Percentiles rank a stretch among this genome's conserved stretches.
Conservation (phyloP, 192 early-diverging fungal species). For the Linnemannia schmuckeri region DNA sequence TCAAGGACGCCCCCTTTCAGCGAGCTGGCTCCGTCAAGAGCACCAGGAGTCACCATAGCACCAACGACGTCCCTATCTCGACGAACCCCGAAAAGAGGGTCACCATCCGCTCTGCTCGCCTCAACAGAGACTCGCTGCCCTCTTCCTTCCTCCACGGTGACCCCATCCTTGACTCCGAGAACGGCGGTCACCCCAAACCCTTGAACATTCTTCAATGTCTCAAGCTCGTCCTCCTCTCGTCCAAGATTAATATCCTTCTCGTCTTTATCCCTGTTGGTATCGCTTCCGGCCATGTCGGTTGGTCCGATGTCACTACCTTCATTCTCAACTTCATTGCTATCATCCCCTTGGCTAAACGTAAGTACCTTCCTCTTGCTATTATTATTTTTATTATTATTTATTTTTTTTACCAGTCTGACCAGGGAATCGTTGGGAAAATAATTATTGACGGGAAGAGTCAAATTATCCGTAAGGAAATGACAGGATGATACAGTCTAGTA, state of each 20-base stretch:
- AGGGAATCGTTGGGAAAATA: background rate
- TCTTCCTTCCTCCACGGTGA: background rate
- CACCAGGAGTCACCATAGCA: background rate
- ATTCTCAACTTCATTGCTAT: constrained; percentile 90
- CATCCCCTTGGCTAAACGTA: constrained; percentile 80
- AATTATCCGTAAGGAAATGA: background rate
- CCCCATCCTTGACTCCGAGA: constrained; percentile 8
- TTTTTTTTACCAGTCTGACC: background rate
- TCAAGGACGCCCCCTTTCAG: background rate
- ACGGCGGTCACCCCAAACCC: background rate
- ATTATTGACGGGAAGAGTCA: background rate
- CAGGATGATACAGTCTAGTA: background rate
- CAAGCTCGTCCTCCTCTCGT: constrained; percentile 55
- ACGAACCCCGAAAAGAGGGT: constrained; percentile 17
- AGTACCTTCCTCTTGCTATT: background rate
- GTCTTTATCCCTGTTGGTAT: constrained; percentile 88
- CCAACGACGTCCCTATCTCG: constrained; percentile 1
- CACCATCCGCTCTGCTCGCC: constrained; percentile 44
- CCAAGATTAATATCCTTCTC: constrained; percentile 78
- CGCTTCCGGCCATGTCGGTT: constrained; percentile 69
- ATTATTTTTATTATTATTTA: background rate
- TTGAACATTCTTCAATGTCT: constrained; percentile 23
- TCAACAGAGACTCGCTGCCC: constrained; percentile 27
- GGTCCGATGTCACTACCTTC: constrained; percentile 78
- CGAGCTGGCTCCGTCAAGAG: constrained; percentile 12